phyloP scores from a whole-genome alignment of 495 filamentous ascomycete species.

The Talaromyces nanjingensis region DNA sequence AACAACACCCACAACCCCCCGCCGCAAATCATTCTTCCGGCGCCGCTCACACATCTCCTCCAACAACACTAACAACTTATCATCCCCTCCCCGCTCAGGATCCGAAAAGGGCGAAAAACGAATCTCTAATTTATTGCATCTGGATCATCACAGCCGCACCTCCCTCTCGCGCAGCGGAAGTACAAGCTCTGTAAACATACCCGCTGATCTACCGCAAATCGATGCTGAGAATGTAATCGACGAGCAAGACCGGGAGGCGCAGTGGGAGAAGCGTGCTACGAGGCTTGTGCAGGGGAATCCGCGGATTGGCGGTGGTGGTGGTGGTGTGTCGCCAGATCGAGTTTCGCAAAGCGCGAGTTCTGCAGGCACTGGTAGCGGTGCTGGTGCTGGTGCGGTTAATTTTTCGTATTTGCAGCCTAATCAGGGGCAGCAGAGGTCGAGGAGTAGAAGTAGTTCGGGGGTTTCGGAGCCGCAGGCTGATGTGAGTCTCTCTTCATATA shows the following conservation, averaged over 20 bases:
- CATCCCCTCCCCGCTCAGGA: conserved; percentile 11
- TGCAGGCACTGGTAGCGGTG: neutral
- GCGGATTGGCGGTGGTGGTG: conserved; percentile 22
- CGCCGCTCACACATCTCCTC: conserved; percentile 35
- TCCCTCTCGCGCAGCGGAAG: conserved; percentile 47
- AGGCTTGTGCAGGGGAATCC: conserved; percentile 67
- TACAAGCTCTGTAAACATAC: conserved; percentile 62
- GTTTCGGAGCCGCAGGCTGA: conserved; percentile 36
- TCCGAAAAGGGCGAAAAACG: conserved; percentile 33
- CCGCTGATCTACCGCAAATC: conserved; percentile 71
- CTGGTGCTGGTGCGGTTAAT: neutral
- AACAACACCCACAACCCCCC: conserved; percentile 25
- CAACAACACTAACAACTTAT: conserved; percentile 15
- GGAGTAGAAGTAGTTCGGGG: conserved; percentile 24
- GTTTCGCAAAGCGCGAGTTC: neutral
- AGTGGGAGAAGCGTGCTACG: conserved; percentile 88
- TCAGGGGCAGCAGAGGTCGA: neutral
- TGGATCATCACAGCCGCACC: conserved; percentile 33
- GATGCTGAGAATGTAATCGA: conserved; percentile 39
- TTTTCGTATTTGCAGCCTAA: conserved; percentile 2
- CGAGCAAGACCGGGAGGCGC: conserved; percentile 44
- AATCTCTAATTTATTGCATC: conserved; percentile 65
- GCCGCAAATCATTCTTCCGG: conserved; percentile 44
- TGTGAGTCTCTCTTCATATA: too few relatives aligned
- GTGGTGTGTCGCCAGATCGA: conserved; percentile 12